Conservation (phyloP, 805 yeast genomes). For the Hanseniaspora jakobsenii region DNA sequence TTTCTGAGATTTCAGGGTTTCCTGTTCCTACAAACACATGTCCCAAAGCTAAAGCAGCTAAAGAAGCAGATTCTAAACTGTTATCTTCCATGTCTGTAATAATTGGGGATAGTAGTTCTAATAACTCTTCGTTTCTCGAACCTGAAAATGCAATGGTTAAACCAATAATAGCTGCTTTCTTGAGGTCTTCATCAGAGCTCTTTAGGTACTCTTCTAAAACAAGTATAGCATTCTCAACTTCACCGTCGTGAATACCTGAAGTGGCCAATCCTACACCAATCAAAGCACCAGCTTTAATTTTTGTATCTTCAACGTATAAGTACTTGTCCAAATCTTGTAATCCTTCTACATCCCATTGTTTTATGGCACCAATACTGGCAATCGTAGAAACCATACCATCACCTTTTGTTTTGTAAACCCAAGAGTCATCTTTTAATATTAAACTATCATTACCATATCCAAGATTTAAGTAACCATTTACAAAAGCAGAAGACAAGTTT, state of each 20-base stretch:
- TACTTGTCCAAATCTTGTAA: constrained; percentile 81
- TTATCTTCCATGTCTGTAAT: constrained; percentile 48
- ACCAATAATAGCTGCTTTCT: constrained; percentile 78
- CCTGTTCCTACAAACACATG: constrained; percentile 93
- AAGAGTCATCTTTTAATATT: constrained; percentile 62
- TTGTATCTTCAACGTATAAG: constrained; percentile 71
- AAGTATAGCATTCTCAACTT: constrained; percentile 82
- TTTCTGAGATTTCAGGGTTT: constrained; percentile 86
- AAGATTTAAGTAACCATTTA: constrained; percentile 77
- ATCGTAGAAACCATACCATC: constrained; percentile 85
- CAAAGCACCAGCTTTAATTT: constrained; percentile 90
- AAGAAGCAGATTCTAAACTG: constrained; percentile 60
- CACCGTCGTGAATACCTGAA: constrained; percentile 80
- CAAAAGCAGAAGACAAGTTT: constrained; percentile 88
- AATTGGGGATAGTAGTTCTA: constrained; percentile 65
- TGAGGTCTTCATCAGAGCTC: constrained; percentile 49
- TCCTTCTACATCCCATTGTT: constrained; percentile 90
- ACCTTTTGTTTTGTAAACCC: constrained; percentile 89
- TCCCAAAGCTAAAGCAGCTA: constrained; percentile 86
- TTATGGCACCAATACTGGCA: constrained; percentile 79
- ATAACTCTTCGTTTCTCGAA: constrained; percentile 71
- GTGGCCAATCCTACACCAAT: constrained; percentile 90
- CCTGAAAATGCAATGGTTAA: constrained; percentile 93
- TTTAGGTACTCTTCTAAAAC: constrained; percentile 72
- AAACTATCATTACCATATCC: constrained; percentile 84